Evolutionary conservation across 2,329 filamentous ascomycete genomes (phyloP), one percentile per base, ranked within the genome.

Genomic region (Cryphonectria nitschkei): DNA sequence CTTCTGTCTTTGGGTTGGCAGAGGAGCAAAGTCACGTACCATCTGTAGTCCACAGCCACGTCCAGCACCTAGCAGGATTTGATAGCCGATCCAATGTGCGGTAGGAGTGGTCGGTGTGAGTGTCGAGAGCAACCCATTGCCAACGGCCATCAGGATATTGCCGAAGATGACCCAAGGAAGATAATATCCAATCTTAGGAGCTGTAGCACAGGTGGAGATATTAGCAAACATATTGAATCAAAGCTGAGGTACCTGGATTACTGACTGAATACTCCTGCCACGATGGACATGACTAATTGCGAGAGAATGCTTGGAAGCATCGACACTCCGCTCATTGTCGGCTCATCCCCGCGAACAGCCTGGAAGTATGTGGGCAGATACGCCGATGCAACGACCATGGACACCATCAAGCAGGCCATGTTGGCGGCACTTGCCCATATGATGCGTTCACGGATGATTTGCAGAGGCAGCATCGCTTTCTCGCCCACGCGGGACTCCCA

Each of bases 1-100:
- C 16, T 50, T 7, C 7, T 50, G 3, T 50, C 46, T n/a, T 9
- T 22, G 46, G 46, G 22, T n/a, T 8, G 3, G 22, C 5, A 46
- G 19, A 3, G 0, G 2, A 14, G n/a, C 3, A 14, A 19, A 8
- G 14, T 13, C 1, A 37, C 46, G 13, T 9, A 68, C 67, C 60
- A 82, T 78, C 73, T 85, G 84, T 76, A 85, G 84, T 43, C 82
- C 83, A 2, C 80, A 75, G 26, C 84, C 84, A 29, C 86, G 67
- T 6, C 54, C 54, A 6, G 67, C 56, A 22, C 71, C 88, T 26
- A 82, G 80, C 34, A 90, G 76, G 58, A 87, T 84, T 76, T 89
- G 87, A 77, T 86, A 89, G 26, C 87, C 87, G 73, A 89, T 86
- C 88, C 88, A 90, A 52, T 82, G 79, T 16, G 78, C 76, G 1